Conservation (phyloP, 78 protist genomes). For the Cyanophora paradoxa region DNA sequence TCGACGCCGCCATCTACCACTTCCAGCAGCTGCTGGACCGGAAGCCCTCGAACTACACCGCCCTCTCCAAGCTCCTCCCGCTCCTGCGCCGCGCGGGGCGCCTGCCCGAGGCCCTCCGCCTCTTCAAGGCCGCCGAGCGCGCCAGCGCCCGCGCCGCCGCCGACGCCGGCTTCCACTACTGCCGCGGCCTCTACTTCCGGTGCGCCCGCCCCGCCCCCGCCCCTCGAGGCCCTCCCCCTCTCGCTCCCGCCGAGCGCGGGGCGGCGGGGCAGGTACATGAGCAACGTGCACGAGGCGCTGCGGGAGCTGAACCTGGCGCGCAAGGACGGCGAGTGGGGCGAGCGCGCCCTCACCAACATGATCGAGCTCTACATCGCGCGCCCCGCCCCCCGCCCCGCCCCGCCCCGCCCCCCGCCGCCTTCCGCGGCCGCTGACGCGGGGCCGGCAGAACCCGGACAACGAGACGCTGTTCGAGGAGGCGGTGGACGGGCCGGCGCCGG, state of each 20-base stretch:
- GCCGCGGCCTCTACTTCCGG: conserved; percentile 29
- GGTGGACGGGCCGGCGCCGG: not conserved
- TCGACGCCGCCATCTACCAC: conserved; percentile 44
- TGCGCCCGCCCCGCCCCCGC: too few relatives aligned
- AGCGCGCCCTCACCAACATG: conserved; percentile 34
- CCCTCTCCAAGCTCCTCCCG: conserved; percentile 39
- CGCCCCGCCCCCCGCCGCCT: not conserved
- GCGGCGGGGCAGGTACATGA: conserved; percentile 1
- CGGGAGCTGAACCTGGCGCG: conserved; percentile 36
- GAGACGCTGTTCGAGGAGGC: conserved; percentile 3
- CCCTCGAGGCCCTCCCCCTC: too few relatives aligned
- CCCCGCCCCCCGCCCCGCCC: not conserved
- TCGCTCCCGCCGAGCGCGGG: too few relatives aligned
- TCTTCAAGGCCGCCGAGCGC: conserved; percentile 26
- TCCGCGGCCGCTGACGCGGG: not conserved
- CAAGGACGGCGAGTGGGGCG: conserved; percentile 41
- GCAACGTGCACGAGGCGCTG: conserved; percentile 44
- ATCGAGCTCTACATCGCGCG: conserved; percentile 48
- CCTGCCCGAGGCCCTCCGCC: conserved; percentile 10
- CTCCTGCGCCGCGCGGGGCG: conserved; percentile 60
- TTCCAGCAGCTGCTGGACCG: conserved; percentile 44
- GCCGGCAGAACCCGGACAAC: conserved; percentile 1
- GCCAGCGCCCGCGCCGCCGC: not conserved
- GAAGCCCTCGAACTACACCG: conserved; percentile 45
- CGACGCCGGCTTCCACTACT: conserved; percentile 35